phyloP scores from a whole-genome alignment of 306 rosid species.

The Cucumis sativus region DNA sequence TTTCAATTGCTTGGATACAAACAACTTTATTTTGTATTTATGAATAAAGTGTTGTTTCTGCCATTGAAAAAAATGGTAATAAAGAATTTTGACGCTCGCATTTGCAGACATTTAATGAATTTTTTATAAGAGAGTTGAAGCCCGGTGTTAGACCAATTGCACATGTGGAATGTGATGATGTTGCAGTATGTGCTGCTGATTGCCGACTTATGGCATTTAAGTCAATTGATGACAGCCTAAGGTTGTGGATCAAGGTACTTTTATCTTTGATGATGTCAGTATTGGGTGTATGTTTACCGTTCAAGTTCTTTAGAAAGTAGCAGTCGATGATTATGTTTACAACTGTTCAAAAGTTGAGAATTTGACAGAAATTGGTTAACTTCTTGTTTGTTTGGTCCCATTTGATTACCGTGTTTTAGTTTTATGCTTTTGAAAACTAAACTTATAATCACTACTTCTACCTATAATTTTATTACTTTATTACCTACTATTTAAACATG shows the following conservation, averaged over 20 bases:
- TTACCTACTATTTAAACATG: too few relatives aligned
- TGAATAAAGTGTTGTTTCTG: neutral
- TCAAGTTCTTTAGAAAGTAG: neutral
- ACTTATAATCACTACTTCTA: neutral
- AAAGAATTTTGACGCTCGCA: conserved; percentile 9
- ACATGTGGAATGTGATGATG: conserved; percentile 43
- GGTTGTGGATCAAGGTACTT: conserved; percentile 96
- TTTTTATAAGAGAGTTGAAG: conserved; percentile 78
- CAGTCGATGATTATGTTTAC: neutral
- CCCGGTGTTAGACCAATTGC: conserved; percentile 73
- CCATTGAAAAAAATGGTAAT: neutral
- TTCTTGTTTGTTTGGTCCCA: too few relatives aligned
- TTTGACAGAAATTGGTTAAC: neutral
- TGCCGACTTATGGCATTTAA: conserved; percentile 81
- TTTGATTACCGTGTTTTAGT: neutral
- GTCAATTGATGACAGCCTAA: conserved; percentile 55
- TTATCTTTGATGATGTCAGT: neutral
- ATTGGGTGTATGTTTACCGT: neutral
- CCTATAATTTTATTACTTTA: too few relatives aligned
- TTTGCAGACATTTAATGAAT: conserved; percentile 85
- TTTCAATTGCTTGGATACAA: neutral
- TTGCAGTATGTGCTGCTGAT: conserved; percentile 88
- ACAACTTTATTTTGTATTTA: neutral
- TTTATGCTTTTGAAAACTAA: neutral
- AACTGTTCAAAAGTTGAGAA: neutral